Conservation (phyloP, 2,329 filamentous ascomycete genomes). For the Dactylonectria estremocensis region DNA sequence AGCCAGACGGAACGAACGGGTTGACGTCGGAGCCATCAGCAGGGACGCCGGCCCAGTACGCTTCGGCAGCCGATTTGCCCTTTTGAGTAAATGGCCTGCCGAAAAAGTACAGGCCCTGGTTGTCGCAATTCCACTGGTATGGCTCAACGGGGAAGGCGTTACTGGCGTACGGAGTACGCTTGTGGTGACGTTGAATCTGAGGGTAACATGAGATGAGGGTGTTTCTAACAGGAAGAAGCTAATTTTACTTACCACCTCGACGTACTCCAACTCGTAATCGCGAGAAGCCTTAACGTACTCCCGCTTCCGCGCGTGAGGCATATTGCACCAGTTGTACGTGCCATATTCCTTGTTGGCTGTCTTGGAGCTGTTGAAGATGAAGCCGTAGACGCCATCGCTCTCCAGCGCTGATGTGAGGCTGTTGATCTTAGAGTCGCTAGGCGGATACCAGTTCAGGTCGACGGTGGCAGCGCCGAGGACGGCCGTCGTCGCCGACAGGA, state of each 20-base stretch:
- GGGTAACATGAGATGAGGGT: background rate
- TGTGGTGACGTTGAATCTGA: constrained; percentile 87
- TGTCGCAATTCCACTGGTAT: constrained; percentile 81
- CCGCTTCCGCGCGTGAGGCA: constrained; percentile 81
- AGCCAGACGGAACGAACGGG: constrained; percentile 76
- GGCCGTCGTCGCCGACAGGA: constrained; percentile 33
- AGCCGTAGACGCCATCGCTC: constrained; percentile 77
- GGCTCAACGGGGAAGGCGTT: constrained; percentile 84
- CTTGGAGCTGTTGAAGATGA: constrained; percentile 78
- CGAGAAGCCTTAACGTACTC: constrained; percentile 72
- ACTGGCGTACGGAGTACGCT: constrained; percentile 83
- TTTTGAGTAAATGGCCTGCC: constrained; percentile 66
- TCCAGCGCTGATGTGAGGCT: constrained; percentile 71
- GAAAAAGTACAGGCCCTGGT: constrained; percentile 80
- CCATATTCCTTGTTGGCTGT: constrained; percentile 72
- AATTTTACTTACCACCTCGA: constrained; percentile 73
- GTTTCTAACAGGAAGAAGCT: background rate
- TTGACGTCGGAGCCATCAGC: constrained; percentile 67
- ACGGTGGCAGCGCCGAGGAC: constrained; percentile 38
- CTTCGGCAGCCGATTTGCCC: constrained; percentile 64
- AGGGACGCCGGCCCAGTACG: constrained; percentile 77
- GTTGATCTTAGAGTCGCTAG: constrained; percentile 71
- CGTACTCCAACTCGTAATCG: constrained; percentile 79
- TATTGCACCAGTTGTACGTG: constrained; percentile 87
- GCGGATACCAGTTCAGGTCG: constrained; percentile 72